Evolutionary conservation across 1,284 basidiomycete species (phyloP).

Genomic region (Cryptococcus wingfieldii): DNA sequence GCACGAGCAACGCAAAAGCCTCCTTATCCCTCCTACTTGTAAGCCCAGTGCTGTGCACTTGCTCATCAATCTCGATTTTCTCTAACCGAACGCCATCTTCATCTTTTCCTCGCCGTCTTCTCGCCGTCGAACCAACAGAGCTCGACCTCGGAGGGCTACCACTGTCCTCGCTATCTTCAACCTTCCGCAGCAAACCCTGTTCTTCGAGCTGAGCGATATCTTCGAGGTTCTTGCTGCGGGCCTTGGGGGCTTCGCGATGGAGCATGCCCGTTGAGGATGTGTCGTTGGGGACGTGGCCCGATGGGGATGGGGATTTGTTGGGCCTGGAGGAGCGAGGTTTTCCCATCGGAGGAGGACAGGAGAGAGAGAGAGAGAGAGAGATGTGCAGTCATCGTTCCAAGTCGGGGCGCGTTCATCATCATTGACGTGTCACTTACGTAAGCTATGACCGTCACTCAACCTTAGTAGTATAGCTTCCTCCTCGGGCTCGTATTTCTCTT

Average conservation of each 20-base stretch:
- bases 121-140: background rate
- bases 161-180: slow-evolving; percentile 5
- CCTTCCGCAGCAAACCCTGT: slow-evolving; percentile 30
- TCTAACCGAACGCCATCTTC: slow-evolving; percentile 19
- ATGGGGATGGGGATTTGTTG: too few relatives aligned
- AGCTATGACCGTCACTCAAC: too few relatives aligned
- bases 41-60: slow-evolving; percentile 24
- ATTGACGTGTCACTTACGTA: too few relatives aligned
- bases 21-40: slow-evolving; percentile 60
- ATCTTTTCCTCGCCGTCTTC: slow-evolving; percentile 20
- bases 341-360: too few relatives aligned
- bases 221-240: slow-evolving; percentile 37
- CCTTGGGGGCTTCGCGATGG: background rate
- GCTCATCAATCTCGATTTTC: slow-evolving; percentile 24
- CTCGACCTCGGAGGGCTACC: background rate
- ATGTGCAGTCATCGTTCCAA: too few relatives aligned
- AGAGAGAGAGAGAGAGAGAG: too few relatives aligned
- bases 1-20: slow-evolving; percentile 78
- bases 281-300: too few relatives aligned
- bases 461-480: too few relatives aligned
- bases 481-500: too few relatives aligned
- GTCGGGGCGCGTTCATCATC: too few relatives aligned
- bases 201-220: slow-evolving; percentile 40
- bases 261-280: too few relatives aligned
- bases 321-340: too few relatives aligned